Percentiles rank a stretch among this genome's conserved stretches.
Evolutionary conservation across 331 rosid genomes (phyloP).

Genomic region (Erythrophleum ivorense): DNA sequence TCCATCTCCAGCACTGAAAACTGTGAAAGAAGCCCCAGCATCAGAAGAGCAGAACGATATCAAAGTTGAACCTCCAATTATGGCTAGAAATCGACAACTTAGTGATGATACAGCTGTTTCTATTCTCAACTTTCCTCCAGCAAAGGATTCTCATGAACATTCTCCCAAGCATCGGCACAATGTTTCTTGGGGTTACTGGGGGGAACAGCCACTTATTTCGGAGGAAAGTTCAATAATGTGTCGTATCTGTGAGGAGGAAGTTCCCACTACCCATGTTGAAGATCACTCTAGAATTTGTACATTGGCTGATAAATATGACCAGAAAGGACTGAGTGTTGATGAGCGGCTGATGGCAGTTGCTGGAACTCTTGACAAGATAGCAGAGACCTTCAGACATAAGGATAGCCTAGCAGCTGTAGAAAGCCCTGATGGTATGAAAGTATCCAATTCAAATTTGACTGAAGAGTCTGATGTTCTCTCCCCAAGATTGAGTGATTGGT

Average conservation of each 20-base stretch:
- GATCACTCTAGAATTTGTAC: slow-evolving; percentile 92
- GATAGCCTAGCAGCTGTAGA: slow-evolving; percentile 71
- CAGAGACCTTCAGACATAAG: slow-evolving; percentile 70
- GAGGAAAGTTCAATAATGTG: slow-evolving; percentile 84
- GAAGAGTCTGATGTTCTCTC: slow-evolving; percentile 90
- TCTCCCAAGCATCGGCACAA: slow-evolving; percentile 82
- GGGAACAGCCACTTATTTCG: slow-evolving; percentile 59
- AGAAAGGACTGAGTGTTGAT: slow-evolving; percentile 79
- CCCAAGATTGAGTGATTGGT: slow-evolving; percentile 91
- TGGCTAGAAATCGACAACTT: slow-evolving; percentile 50
- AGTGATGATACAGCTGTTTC: slow-evolving; percentile 58
- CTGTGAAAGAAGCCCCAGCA: slow-evolving; percentile 58
- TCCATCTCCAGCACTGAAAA: slow-evolving; percentile 64
- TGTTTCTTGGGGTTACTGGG: slow-evolving; percentile 91
- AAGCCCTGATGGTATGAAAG: slow-evolving; percentile 94
- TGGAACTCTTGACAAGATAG: slow-evolving; percentile 84
- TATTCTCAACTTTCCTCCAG: slow-evolving; percentile 58
- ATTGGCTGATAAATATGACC: slow-evolving; percentile 93
- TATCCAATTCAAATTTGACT: slow-evolving; percentile 79
- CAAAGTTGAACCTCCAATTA: slow-evolving; percentile 60
- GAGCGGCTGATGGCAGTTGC: slow-evolving; percentile 85
- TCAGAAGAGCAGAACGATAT: slow-evolving; percentile 62
- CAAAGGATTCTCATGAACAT: slow-evolving; percentile 74
- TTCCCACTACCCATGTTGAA: too few relatives aligned
- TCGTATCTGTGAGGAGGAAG: too few relatives aligned